phyloP scores from a whole-genome alignment of 768 basidiomycete species.

The Amanita pseudoporphyria region DNA sequence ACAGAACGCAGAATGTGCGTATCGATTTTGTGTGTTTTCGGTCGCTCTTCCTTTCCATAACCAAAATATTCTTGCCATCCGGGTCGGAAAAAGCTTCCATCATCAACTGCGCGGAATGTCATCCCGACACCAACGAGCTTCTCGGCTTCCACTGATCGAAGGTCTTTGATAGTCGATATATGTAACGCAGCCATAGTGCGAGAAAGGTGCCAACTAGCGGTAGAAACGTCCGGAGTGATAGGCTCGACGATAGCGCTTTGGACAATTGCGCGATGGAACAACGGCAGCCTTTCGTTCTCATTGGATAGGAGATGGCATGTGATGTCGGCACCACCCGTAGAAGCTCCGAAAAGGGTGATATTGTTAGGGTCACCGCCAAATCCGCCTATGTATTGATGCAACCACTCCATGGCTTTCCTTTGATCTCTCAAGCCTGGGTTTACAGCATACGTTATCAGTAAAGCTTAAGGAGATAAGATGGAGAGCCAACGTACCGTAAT shows the following conservation, averaged over 20 bases:
- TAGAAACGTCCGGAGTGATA: conserved; percentile 46
- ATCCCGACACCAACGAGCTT: conserved; percentile 44
- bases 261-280: conserved; percentile 69
- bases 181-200: conserved; percentile 49
- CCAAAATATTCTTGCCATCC: conserved; percentile 47
- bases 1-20: not conserved
- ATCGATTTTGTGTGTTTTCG: conserved; percentile 10
- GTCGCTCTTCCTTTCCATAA: conserved; percentile 15
- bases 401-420: conserved; percentile 53
- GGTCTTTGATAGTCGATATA: conserved; percentile 46
- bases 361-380: conserved; percentile 64
- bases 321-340: conserved; percentile 49
- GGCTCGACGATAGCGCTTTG: conserved; percentile 62
- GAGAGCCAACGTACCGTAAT: conserved; percentile 47
- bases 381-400: conserved; percentile 45
- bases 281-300: conserved; percentile 44
- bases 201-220: conserved; percentile 60
- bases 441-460: conserved; percentile 6
- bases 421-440: conserved; percentile 52
- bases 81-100: conserved; percentile 56
- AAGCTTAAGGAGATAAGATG: not conserved
- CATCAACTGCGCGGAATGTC: conserved; percentile 52
- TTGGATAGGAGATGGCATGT: conserved; percentile 54
- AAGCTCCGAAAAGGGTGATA: conserved; percentile 41
- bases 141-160: conserved; percentile 49